A percentile compares a stretch with the other conserved stretches of the same genome.
Conservation (phyloP, 768 basidiomycete genomes). For the Boletus sp. region DNA sequence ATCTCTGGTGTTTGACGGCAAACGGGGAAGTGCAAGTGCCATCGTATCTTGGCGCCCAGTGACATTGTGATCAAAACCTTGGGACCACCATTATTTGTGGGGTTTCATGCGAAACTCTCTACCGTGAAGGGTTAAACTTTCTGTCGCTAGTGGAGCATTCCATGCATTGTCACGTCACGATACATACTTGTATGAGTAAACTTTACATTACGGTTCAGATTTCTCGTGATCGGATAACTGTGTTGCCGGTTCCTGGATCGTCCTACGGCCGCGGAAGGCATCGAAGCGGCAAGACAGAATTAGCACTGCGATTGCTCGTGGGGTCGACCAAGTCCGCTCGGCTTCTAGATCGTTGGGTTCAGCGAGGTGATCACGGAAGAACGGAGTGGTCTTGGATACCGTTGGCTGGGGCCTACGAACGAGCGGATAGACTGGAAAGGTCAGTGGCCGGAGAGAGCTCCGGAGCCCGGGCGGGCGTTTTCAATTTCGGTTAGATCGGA, state of each 20-base stretch:
- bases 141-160: not conserved
- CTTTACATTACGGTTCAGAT: slow-evolving; percentile 23
- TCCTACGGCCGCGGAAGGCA: slow-evolving; percentile 32
- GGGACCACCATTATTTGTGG: not conserved
- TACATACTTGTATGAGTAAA: slow-evolving; percentile 17
- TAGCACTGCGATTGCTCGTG: slow-evolving; percentile 3
- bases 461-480: slow-evolving; percentile 12
- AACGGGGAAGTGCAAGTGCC: not conserved
- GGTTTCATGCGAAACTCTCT: slow-evolving; percentile 9
- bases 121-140: slow-evolving; percentile 7
- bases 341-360: not conserved
- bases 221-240: slow-evolving; percentile 19
- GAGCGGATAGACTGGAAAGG: not conserved
- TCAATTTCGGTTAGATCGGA: slow-evolving; percentile 34
- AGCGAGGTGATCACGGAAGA: not conserved
- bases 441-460: slow-evolving; percentile 10
- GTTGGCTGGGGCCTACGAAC: not conserved
- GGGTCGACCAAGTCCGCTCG: not conserved
- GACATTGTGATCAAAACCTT: too few species aligned
- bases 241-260: slow-evolving; percentile 30
- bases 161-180: slow-evolving; percentile 22
- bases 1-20: not conserved
- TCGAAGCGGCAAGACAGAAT: slow-evolving; percentile 3
- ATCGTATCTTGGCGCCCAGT: too few species aligned
- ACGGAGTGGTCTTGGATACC: not conserved